Evolutionary conservation across 1,284 basidiomycete species (phyloP).

Genomic region (Trametes polyzona): DNA sequence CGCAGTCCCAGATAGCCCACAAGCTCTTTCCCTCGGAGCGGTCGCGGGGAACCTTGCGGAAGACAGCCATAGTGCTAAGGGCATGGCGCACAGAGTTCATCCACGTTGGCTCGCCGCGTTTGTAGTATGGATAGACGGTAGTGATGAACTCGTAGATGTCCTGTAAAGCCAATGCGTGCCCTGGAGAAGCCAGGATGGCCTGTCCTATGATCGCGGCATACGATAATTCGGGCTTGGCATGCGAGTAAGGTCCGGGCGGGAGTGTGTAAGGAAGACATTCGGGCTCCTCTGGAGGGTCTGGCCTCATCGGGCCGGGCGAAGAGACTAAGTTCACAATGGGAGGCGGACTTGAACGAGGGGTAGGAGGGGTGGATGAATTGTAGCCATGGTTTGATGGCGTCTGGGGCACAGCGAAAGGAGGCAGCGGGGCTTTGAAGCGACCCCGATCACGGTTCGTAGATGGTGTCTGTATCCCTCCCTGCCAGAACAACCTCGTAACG

Average conservation of each 20-base stretch:
- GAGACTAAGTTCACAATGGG: constrained; percentile 70
- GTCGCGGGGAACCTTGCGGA: constrained; percentile 71
- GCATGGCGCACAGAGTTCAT: constrained; percentile 92
- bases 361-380: constrained; percentile 49
- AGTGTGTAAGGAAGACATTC: constrained; percentile 73
- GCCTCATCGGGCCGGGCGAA: constrained; percentile 75
- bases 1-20: constrained; percentile 78
- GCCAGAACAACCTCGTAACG: not conserved
- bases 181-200: constrained; percentile 85
- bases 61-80: constrained; percentile 80
- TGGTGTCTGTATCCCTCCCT: constrained; percentile 23
- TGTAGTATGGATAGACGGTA: constrained; percentile 92
- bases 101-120: constrained; percentile 93
- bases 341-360: constrained; percentile 54
- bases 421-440: constrained; percentile 24
- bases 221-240: constrained; percentile 79
- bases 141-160: constrained; percentile 98
- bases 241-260: constrained; percentile 82
- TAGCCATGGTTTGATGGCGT: constrained; percentile 31
- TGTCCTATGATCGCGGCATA: constrained; percentile 97
- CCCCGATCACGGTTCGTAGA: constrained; percentile 17
- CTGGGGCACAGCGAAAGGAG: constrained; percentile 14
- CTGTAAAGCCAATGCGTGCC: constrained; percentile 87
- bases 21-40: constrained; percentile 70
- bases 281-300: constrained; percentile 60